phyloP scores from a whole-genome alignment of 371 early-diverging fungal species.

The Massospora cicadina region DNA sequence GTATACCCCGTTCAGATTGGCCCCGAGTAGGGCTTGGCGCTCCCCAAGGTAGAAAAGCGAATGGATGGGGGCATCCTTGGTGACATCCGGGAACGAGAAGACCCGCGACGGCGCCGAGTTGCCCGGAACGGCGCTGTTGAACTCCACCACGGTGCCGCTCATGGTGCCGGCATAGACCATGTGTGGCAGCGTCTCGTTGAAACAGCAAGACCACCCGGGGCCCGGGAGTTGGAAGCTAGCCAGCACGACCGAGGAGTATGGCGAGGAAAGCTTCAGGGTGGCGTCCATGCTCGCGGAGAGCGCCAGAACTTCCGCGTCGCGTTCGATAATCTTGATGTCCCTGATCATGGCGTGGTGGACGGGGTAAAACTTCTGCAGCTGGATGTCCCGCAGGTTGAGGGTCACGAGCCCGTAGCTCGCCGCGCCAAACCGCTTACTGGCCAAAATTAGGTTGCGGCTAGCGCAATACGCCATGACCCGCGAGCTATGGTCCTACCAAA shows the following conservation, averaged over 20 bases:
- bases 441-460: neutral
- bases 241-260: neutral
- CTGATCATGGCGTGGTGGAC: neutral
- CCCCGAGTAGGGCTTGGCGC: neutral
- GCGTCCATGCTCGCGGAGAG: neutral
- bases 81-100: neutral
- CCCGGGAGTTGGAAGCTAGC: neutral
- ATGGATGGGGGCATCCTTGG: neutral
- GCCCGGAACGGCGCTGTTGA: neutral
- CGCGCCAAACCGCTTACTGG: neutral
- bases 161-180: neutral
- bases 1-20: slow-evolving; percentile 2
- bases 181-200: neutral
- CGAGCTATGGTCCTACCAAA: neutral
- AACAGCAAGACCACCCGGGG: slow-evolving; percentile 3
- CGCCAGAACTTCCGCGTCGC: neutral
- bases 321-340: neutral
- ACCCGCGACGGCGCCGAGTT: neutral
- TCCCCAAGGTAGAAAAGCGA: neutral
- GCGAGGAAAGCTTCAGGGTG: neutral
- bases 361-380: neutral
- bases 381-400: neutral
- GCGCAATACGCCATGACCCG: neutral
- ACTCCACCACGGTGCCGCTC: neutral
- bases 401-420: neutral